phyloP scores from a whole-genome alignment of 2,329 filamentous ascomycete genomes.

The Penicillium sp. region DNA sequence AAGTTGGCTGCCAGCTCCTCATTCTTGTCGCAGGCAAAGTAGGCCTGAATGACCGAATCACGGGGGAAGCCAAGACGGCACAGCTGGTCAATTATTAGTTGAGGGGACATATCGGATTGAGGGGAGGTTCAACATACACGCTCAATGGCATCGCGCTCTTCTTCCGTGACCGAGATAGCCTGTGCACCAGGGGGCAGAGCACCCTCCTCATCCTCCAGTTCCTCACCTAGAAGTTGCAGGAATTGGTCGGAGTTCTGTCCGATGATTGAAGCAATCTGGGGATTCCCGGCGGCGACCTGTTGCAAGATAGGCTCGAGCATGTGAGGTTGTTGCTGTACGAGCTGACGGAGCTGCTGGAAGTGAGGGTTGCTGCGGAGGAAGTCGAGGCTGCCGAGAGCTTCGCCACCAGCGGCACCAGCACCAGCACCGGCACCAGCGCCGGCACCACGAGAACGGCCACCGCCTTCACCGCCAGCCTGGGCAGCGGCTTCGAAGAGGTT shows the following conservation, averaged over 20 bases:
- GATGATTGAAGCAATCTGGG: constrained; percentile 88
- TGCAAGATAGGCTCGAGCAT: constrained; percentile 99
- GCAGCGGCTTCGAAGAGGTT: constrained; percentile 94
- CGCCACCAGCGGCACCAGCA: constrained; percentile 52
- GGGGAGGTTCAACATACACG: constrained; percentile 58
- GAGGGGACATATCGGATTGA: neutral
- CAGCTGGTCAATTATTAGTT: constrained; percentile 54
- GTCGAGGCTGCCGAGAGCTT: constrained; percentile 73
- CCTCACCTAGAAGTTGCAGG: constrained; percentile 82
- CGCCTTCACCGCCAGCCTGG: constrained; percentile 54
- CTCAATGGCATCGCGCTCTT: constrained; percentile 96
- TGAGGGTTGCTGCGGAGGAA: constrained; percentile 93
- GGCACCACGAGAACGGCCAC: constrained; percentile 37
- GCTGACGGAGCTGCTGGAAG: constrained; percentile 94
- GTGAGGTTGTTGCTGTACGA: constrained; percentile 94
- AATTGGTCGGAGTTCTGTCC: constrained; percentile 91
- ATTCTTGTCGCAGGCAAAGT: constrained; percentile 99
- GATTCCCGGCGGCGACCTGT: constrained; percentile 91
- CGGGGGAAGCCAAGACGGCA: constrained; percentile 90
- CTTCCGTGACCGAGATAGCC: constrained; percentile 86
- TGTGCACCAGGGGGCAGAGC: constrained; percentile 79
- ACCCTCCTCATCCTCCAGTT: constrained; percentile 69
- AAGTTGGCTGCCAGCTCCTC: constrained; percentile 98
- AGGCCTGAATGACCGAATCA: constrained; percentile 92
- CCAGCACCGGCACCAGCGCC: constrained; percentile 42